Percentiles rank a stretch among this genome's conserved stretches.
Conservation (phyloP, 306 rosid genomes). For the Begonia fuchsioides region DNA sequence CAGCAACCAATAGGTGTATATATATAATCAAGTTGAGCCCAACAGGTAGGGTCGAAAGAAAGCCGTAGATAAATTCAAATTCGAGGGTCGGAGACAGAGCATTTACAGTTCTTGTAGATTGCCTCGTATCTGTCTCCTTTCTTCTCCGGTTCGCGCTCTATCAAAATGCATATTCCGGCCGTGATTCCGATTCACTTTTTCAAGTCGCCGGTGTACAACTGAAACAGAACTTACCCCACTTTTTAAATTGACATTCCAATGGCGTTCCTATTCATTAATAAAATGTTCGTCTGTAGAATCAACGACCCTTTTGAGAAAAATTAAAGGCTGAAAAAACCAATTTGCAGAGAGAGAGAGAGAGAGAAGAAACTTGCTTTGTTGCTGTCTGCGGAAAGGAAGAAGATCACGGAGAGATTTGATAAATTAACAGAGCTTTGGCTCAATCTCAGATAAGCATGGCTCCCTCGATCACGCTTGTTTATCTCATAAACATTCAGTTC, state of each 20-base stretch:
- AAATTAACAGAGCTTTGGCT: slow-evolving; percentile 48
- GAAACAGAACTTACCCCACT: not conserved
- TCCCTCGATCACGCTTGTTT: slow-evolving; percentile 57
- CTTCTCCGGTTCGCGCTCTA: slow-evolving; percentile 35
- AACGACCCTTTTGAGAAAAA: no score
- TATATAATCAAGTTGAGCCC: no score
- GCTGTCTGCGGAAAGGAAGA: slow-evolving; percentile 29
- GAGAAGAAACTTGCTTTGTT: slow-evolving; percentile 32
- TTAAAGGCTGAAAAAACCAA: no score
- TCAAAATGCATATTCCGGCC: slow-evolving; percentile 43
- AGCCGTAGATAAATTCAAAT: no score
- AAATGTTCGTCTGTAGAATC: not conserved
- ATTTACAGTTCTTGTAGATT: no score
- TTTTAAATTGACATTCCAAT: slow-evolving; percentile 1
- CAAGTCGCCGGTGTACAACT: slow-evolving; percentile 43
- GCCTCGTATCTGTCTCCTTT: slow-evolving; percentile 53
- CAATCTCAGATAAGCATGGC: slow-evolving; percentile 49
- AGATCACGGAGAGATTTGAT: slow-evolving; percentile 62
- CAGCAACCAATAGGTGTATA: no score
- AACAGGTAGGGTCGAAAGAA: no score
- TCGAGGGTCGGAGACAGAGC: no score
- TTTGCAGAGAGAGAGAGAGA: not conserved
- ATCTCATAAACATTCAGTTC: slow-evolving; percentile 51
- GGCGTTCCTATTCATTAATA: not conserved
- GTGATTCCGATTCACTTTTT: slow-evolving; percentile 47